Evolutionary conservation across 805 yeast genomes (phyloP).

Genomic region (Jamesozyma rosinii): DNA sequence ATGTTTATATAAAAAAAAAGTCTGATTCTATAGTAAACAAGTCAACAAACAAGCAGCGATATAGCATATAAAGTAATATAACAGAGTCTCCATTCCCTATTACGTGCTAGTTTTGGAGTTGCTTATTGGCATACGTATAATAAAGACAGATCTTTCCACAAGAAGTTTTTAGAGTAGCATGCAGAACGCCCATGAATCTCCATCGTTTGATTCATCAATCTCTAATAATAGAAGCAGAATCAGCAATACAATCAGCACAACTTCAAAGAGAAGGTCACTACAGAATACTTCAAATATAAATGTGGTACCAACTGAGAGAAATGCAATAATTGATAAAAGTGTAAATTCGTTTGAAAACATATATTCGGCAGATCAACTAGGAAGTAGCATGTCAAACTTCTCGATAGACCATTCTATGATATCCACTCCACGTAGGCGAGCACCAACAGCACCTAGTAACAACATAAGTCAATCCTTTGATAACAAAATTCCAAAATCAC

Average conservation of each 20-base stretch:
- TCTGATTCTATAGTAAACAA: too few relatives aligned
- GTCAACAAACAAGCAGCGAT: too few relatives aligned
- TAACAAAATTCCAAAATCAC: background rate
- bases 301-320: background rate
- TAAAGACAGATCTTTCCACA: too few relatives aligned
- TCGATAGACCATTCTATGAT: conserved; percentile 3
- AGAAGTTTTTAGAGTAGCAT: background rate
- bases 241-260: background rate
- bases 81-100: too few relatives aligned
- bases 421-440: background rate
- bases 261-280: background rate
- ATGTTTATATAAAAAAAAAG: background rate
- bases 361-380: background rate
- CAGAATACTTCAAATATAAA: background rate
- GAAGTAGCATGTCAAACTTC: background rate
- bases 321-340: background rate
- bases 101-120: too few relatives aligned
- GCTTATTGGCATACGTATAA: too few relatives aligned
- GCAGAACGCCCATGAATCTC: background rate
- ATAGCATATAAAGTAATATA: too few relatives aligned
- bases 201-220: background rate
- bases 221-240: background rate
- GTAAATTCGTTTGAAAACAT: background rate
- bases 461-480: background rate
- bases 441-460: background rate